phyloP scores from a whole-genome alignment of 768 basidiomycete species.

The Podaxis rugospora region DNA sequence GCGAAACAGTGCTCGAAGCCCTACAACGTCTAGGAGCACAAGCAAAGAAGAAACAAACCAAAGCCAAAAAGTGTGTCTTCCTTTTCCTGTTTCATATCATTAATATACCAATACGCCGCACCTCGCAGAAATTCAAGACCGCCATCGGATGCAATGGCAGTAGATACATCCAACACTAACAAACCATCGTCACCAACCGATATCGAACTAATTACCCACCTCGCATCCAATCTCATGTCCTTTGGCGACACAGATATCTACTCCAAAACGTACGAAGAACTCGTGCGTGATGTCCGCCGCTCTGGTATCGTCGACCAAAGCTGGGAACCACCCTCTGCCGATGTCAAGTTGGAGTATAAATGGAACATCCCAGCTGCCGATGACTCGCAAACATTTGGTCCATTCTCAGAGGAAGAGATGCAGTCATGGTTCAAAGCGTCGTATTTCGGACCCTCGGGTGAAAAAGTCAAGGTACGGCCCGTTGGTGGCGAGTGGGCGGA shows the following conservation, averaged over 20 bases:
- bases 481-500: conserved; percentile 68
- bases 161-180: conserved; percentile 30
- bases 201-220: conserved; percentile 78
- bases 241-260: conserved; percentile 86
- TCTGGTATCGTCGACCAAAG: conserved; percentile 62
- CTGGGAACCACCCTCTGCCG: conserved; percentile 77
- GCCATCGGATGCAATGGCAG: conserved; percentile 34
- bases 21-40: conserved; percentile 77
- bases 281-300: conserved; percentile 70
- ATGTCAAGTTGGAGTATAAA: conserved; percentile 75
- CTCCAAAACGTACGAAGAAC: conserved; percentile 79
- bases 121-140: conserved; percentile 23
- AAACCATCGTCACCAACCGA: conserved; percentile 31
- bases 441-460: conserved; percentile 77
- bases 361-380: conserved; percentile 60
- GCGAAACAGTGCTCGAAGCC: conserved; percentile 88
- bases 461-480: conserved; percentile 70
- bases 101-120: conserved; percentile 14
- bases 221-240: conserved; percentile 85
- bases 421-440: conserved; percentile 72
- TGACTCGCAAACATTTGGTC: conserved; percentile 62
- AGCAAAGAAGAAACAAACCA: conserved; percentile 48
- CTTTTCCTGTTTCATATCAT: not conserved
- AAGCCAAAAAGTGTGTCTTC: conserved; percentile 25
- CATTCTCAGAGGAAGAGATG: conserved; percentile 79